These are phyloP conservation scores for Ceratocystis papillata DNA, from an alignment of 2,329 filamentous ascomycete species.

Conservation along the genomic window DNA sequence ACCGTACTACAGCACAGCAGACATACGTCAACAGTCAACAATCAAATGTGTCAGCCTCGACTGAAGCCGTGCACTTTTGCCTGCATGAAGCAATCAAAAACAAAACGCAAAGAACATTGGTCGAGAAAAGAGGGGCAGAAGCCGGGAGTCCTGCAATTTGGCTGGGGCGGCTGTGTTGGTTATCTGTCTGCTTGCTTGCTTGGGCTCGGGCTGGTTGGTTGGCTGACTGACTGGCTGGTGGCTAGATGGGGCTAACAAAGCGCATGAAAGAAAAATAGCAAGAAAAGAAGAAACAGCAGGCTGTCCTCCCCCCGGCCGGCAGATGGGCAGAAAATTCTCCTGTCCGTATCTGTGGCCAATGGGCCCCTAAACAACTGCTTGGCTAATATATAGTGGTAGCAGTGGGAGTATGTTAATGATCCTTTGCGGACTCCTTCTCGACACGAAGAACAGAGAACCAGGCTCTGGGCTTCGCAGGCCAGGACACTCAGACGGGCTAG, in stretches of 20 bases:
- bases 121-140: not conserved
- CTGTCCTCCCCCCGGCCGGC: not conserved
- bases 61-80: too few relatives aligned
- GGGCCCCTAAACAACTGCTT: too few relatives aligned
- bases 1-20: too few relatives aligned
- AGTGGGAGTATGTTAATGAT: not conserved
- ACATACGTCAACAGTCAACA: too few relatives aligned
- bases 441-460: too few relatives aligned
- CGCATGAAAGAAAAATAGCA: not conserved
- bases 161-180: not conserved
- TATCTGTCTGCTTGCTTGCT: too few relatives aligned
- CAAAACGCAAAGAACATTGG: not conserved
- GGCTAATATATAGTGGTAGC: not conserved
- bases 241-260: too few relatives aligned
- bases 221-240: not conserved
- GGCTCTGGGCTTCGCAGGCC: too few relatives aligned
- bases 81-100: conserved; percentile 1
- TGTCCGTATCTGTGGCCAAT: not conserved
- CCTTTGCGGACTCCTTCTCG: not conserved
- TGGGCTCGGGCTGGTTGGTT: too few relatives aligned
- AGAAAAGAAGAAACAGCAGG: not conserved
- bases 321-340: conserved; percentile 1
- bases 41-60: too few relatives aligned
- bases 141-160: not conserved
- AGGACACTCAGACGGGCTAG: not conserved